phyloP scores from a whole-genome alignment of 2,329 filamentous ascomycete species.

The Penicillium sp. region DNA sequence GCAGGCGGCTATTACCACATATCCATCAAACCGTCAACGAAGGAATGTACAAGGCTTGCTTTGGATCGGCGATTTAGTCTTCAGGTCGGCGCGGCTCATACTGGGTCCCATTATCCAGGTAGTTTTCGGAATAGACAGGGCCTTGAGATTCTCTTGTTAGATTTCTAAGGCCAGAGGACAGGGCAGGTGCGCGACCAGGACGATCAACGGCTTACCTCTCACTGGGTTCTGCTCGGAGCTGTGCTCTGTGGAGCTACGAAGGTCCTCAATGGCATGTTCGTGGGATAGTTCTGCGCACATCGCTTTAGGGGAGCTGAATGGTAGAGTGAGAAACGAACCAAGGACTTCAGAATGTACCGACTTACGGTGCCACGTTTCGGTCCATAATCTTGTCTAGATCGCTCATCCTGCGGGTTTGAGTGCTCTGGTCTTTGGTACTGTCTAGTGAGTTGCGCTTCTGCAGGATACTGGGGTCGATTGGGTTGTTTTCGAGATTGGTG shows the following conservation, averaged over 20 bases:
- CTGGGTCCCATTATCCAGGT: conserved; percentile 3
- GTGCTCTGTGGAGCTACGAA: conserved; percentile 18
- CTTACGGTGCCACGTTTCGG: conserved; percentile 21
- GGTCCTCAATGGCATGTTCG: conserved; percentile 19
- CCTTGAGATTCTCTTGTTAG: not conserved
- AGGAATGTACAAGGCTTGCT: not conserved
- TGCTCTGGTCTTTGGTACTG: not conserved
- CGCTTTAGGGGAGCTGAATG: conserved; percentile 13
- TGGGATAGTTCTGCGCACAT: conserved; percentile 22
- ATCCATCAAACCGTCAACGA: not conserved
- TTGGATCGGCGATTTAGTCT: not conserved
- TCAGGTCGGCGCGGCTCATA: conserved; percentile 10
- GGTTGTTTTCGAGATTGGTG: conserved; percentile 15
- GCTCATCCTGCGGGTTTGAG: conserved; percentile 4
- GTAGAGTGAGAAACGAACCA: not conserved
- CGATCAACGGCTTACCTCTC: conserved; percentile 6
- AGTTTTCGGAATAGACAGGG: conserved; percentile 3
- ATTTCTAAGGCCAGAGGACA: not conserved
- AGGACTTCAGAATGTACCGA: not conserved
- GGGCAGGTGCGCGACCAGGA: not conserved
- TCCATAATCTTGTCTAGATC: conserved; percentile 10
- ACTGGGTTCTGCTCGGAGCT: conserved; percentile 6
- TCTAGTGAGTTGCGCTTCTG: conserved; percentile 13
- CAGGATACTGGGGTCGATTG: conserved; percentile 16
- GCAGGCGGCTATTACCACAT: not conserved